Base-by-base conservation (phyloP, 306 rosid genomes). In the Pyrus betulifolia region DNA sequence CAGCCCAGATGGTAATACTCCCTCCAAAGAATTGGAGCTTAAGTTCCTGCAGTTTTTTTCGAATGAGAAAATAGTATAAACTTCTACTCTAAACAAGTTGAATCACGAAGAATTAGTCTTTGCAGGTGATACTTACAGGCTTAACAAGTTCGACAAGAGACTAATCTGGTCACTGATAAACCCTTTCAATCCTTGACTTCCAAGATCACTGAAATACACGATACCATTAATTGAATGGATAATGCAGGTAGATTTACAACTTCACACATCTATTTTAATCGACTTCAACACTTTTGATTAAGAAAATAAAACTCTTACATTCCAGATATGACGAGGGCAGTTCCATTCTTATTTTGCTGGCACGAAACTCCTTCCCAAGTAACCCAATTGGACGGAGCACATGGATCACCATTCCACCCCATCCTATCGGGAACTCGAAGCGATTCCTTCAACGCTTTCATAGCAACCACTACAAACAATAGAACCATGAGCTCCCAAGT, bases 331-430 rank as follows among this genome's bases (percentile, higher is more conserved):
- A 89, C 86, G 10, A 92, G 91, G 63, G 90, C 86, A 45, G 83
- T 78, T 46, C 71, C 84, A 52, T 90, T 77, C 79, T 87, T 84
- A 86, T 84, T 79, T 80, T 82, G 82, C 25, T 83, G 93, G 80
- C 98, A 95, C 33, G 95, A 90, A 79, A 92, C 97, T 74, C 98
- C 97, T 85, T 95, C 98, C 98, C 98, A 95, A 25, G 98, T 97
- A 89, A 92, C 97, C 98, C 97, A 92, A 68, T 59, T 87, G 21
- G 96, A 89, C 76, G 98, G 97, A 63, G 97, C 98, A 88, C 98
- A 95, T 10, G 98, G 98, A 89, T 95, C 98, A 11, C 98, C 98
- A 70, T 95, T 95, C 97, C 98, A 95, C 74, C 98, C 97, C 98
- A 95, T 95, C 83, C 98, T 85, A 82, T 83, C 98, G 3, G 97